phyloP scores from a whole-genome alignment of 495 filamentous ascomycete genomes.

The Pseudoneurospora amorphoporcata region DNA sequence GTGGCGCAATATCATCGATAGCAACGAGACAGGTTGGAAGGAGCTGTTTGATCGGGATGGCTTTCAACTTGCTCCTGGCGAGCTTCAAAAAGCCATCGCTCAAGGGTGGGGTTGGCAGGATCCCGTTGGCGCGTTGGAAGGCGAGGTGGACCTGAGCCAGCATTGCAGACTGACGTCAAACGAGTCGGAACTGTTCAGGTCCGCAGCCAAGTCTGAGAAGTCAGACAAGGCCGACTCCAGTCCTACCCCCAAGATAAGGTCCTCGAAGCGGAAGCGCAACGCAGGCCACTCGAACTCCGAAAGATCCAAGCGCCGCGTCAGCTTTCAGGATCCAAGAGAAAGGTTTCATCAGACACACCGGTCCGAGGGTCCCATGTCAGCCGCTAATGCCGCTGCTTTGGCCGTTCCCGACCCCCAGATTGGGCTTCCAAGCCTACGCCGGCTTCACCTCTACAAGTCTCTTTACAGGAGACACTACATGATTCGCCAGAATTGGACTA shows the following conservation, averaged over 20 bases:
- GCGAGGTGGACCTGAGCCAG: constrained; percentile 67
- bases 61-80: constrained; percentile 66
- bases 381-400: constrained; percentile 67
- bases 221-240: constrained; percentile 2
- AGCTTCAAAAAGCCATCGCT: constrained; percentile 73
- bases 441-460: constrained; percentile 89
- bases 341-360: constrained; percentile 27
- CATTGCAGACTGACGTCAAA: constrained; percentile 35
- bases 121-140: constrained; percentile 61
- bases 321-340: constrained; percentile 29
- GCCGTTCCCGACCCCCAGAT: constrained; percentile 75
- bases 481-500: constrained; percentile 86
- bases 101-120: constrained; percentile 99
- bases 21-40: constrained; percentile 93
- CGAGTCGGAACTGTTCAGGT: constrained; percentile 35
- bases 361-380: constrained; percentile 75
- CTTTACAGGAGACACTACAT: constrained; percentile 86
- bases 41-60: constrained; percentile 79
- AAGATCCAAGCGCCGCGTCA: constrained; percentile 44
- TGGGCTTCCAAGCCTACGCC: constrained; percentile 66
- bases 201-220: constrained; percentile 25
- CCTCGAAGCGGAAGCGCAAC: constrained; percentile 33
- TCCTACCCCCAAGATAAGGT: constrained; percentile 16
- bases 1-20: constrained; percentile 83
- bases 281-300: constrained; percentile 32